These are phyloP conservation scores for Paramyrothecium roridum DNA, from an alignment of 2,329 filamentous ascomycete genomes.

Conservation along the genomic window DNA sequence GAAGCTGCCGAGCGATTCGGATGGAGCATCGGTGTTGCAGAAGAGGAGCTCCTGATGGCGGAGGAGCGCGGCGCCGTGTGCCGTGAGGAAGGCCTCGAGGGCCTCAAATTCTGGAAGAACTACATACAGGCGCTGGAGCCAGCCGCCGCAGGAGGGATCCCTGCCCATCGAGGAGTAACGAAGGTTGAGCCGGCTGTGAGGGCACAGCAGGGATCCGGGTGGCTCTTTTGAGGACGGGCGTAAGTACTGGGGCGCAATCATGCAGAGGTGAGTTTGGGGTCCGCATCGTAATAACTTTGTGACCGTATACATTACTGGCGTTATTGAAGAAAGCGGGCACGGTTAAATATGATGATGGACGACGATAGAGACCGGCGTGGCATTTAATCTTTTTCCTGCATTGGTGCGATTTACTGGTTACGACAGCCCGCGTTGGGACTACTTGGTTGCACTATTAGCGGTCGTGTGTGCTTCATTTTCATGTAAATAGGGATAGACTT, in stretches of 20 bases:
- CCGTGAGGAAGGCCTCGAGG: constrained; percentile 88
- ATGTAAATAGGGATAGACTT: no score
- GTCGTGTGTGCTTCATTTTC: no score
- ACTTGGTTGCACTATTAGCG: no score
- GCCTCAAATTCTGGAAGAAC: constrained; percentile 92
- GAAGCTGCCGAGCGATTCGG: constrained; percentile 87
- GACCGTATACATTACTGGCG: constrained; percentile 17
- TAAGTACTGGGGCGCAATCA: not conserved
- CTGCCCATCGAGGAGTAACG: constrained; percentile 14
- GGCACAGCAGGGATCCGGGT: constrained; percentile 40
- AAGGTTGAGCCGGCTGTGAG: constrained; percentile 37
- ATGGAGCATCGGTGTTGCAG: constrained; percentile 95
- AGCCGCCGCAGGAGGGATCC: not conserved
- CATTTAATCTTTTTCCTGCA: not conserved
- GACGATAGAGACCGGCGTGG: not conserved
- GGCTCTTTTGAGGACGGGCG: not conserved
- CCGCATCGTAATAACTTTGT: not conserved
- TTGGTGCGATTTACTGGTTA: no score
- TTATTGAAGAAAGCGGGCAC: constrained; percentile 7
- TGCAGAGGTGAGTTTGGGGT: not conserved
- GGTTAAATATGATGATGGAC: not conserved
- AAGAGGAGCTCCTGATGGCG: constrained; percentile 95
- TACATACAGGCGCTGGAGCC: constrained; percentile 47
- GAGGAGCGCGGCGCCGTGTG: constrained; percentile 87
- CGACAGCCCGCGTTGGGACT: no score